Evolutionary conservation across 148 eudicot species (phyloP), one percentile per base, ranked within the genome.

Genomic region (Dysphania ambrosioides): DNA sequence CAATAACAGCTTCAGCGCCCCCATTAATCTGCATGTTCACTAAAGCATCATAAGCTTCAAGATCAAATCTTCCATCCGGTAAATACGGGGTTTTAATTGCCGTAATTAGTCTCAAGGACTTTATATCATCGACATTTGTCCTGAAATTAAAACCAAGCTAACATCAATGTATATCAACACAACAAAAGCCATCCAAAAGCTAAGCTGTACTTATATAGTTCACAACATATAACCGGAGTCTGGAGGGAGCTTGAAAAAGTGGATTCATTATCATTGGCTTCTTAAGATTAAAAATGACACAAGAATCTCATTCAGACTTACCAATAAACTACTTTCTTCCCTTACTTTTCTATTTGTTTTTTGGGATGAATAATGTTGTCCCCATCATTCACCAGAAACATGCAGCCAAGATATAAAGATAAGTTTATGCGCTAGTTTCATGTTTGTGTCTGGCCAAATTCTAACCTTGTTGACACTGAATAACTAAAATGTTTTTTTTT

Each of bases 61-160:
- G 91, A 86, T 92, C 97, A 40, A 92, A 92, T 70, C 97, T 86
- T 31, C 97, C 97, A 85, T 92, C 97, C 26, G 95, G 97, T 53
- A 92, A 79, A 72, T 92, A 92, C 16, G 97, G 97, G 55, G 97
- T 92, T 87, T 92, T 92, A 49, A 90, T 86, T 58, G 97, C 96
- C 27, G 96, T 92, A 29, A 92, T 85, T 79, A 92, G 67, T 77
- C 93, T 82, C 51, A 92, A 78, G 58, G 90, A 35, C 80, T 88
- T 92, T 68, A 92, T 92, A 61, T 88, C 97, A 66, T 92, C 95
- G 64, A 86, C 87, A 76, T 82, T 88, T 35, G 97, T 90, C 90
- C 97, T 92, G 90, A 68, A 76, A 34, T 66, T 24, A 57, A 61
- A n/a, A 55, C 23, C 56, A 72, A 72, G 24, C 58, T 58, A 32